Conservation (phyloP, 2,329 filamentous ascomycete genomes). For the Phyllosticta citribraziliensis region DNA sequence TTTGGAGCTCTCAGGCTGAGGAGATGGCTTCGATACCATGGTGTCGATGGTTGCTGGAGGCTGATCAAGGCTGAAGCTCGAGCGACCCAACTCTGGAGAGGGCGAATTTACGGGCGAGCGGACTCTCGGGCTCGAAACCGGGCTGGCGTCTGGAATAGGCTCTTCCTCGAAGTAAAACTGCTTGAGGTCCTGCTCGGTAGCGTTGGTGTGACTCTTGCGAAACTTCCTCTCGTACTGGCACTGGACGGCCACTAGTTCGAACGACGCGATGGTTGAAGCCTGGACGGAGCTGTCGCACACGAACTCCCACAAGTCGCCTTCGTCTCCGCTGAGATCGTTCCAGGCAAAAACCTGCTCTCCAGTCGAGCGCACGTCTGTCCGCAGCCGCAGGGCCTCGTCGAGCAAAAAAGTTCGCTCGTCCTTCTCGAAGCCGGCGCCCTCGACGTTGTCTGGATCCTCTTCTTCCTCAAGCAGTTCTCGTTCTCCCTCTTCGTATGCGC, state of each 20-base stretch:
- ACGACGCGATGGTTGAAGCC: constrained; percentile 63
- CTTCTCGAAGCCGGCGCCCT: constrained; percentile 66
- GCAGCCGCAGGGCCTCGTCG: constrained; percentile 83
- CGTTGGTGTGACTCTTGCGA: constrained; percentile 66
- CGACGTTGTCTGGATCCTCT: constrained; percentile 67
- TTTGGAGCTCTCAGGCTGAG: constrained; percentile 30
- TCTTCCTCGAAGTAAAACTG: constrained; percentile 71
- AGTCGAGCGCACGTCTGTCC: constrained; percentile 68
- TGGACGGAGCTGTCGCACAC: constrained; percentile 73
- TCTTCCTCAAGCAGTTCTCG: constrained; percentile 83
- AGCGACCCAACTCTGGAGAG: constrained; percentile 20
- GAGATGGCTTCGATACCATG: constrained; percentile 14
- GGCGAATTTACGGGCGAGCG: constrained; percentile 26
- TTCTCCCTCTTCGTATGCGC: constrained; percentile 95
- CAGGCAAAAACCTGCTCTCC: constrained; percentile 85
- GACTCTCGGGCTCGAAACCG: constrained; percentile 39
- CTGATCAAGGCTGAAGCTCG: constrained; percentile 8
- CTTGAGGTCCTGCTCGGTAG: constrained; percentile 68
- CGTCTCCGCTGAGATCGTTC: constrained; percentile 88
- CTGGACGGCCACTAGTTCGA: constrained; percentile 74
- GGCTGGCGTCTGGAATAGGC: constrained; percentile 51
- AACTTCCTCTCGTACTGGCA: constrained; percentile 98
- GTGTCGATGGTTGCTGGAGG: constrained; percentile 6
- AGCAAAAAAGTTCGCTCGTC: constrained; percentile 97
- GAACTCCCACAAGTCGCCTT: constrained; percentile 94